These are phyloP conservation scores for Podospora sp. DNA, from an alignment of 495 filamentous ascomycete species.

Conservation along the genomic window DNA sequence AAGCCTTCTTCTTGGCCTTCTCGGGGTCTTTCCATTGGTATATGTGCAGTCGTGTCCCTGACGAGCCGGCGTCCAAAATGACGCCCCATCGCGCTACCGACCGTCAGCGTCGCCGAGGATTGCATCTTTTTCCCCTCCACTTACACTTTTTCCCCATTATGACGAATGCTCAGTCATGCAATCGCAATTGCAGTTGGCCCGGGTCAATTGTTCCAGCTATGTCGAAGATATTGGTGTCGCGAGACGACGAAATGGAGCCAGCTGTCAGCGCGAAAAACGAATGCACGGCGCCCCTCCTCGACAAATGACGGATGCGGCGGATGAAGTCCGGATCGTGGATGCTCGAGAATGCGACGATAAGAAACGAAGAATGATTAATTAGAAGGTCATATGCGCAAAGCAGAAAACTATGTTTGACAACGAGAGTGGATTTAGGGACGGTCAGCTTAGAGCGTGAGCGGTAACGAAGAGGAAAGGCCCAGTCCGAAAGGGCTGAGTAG, in stretches of 20 bases:
- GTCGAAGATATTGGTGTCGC: background rate
- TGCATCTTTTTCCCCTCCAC: background rate
- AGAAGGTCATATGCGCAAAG: conserved; percentile 24
- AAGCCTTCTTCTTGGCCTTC: conserved; percentile 64
- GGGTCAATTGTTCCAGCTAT: background rate
- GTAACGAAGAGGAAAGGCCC: conserved; percentile 35
- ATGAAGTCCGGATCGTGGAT: background rate
- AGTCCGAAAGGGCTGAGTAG: conserved; percentile 32
- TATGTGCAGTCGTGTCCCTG: conserved; percentile 88
- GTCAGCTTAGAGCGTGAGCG: conserved; percentile 12
- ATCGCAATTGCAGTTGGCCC: background rate
- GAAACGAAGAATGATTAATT: conserved; percentile 19
- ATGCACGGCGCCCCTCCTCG: background rate
- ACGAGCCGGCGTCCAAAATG: conserved; percentile 66
- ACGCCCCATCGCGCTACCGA: conserved; percentile 58
- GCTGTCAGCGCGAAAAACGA: conserved; percentile 9
- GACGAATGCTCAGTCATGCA: background rate
- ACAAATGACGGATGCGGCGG: background rate
- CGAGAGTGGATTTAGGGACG: conserved; percentile 31
- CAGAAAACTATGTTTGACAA: conserved; percentile 20
- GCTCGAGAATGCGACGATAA: background rate
- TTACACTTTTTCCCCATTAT: conserved; percentile 31
- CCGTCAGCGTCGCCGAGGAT: conserved; percentile 17
- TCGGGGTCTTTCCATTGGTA: conserved; percentile 86
- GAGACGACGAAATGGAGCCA: background rate